Conservation (phyloP, 2,329 filamentous ascomycete species). For the Pseudogymnoascus destructans region DNA sequence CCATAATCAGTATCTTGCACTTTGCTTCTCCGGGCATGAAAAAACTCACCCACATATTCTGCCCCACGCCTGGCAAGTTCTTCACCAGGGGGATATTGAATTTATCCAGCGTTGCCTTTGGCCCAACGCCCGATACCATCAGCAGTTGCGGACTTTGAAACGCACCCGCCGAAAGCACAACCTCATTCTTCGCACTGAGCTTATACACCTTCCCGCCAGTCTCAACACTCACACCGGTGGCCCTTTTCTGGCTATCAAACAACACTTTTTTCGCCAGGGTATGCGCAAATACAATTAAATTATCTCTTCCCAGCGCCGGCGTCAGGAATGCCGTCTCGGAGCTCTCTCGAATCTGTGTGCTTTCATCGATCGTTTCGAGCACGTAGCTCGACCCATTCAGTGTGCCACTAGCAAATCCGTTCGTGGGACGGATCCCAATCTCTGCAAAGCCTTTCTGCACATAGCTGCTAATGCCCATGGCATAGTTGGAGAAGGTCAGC, state of each 20-base stretch:
- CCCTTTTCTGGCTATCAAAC: constrained; percentile 14
- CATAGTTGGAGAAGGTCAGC: constrained; percentile 13
- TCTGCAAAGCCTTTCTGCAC: constrained; percentile 12
- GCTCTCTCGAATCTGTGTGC: constrained; percentile 13
- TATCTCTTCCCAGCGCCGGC: constrained; percentile 7
- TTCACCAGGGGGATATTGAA: constrained; percentile 29
- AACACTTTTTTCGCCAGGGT: constrained; percentile 14
- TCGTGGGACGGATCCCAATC: constrained; percentile 13
- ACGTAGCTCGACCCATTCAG: constrained; percentile 9
- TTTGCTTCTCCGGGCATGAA: constrained; percentile 19
- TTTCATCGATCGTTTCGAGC: constrained; percentile 13
- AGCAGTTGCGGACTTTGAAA: constrained; percentile 2
- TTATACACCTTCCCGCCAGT: constrained; percentile 12
- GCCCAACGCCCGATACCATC: constrained; percentile 2
- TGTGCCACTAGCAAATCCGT: constrained; percentile 17
- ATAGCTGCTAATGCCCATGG: constrained; percentile 15
- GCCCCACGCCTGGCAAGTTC: constrained; percentile 49
- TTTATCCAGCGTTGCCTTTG: background rate
- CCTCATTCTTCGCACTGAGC: background rate
- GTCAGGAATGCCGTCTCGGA: constrained; percentile 13
- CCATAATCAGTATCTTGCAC: background rate
- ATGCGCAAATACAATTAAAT: constrained; percentile 14
- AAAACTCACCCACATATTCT: constrained; percentile 46
- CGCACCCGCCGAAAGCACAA: background rate
- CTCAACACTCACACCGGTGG: constrained; percentile 13